Percentiles rank a stretch among this genome's conserved stretches.
phyloP scores from a whole-genome alignment of 257 asterid species.

The Solanum ossicruentum region DNA sequence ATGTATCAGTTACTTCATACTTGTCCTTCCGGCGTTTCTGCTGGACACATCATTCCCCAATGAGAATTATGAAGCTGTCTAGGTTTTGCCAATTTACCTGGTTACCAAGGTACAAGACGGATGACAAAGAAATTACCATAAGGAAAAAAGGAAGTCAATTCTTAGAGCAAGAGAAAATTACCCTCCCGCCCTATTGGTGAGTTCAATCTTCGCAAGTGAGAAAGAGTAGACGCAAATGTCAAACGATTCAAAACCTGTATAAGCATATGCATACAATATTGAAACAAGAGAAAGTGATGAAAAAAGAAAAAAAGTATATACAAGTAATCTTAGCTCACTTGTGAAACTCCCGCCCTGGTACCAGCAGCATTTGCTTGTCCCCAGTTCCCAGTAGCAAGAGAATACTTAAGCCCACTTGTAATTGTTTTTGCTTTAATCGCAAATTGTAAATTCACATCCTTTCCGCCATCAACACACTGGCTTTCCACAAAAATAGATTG shows the following conservation, averaged over 20 bases:
- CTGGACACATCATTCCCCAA: constrained; percentile 99
- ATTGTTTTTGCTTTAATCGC: constrained; percentile 97
- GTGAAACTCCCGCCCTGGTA: constrained; percentile 98
- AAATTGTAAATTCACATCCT: constrained; percentile 92
- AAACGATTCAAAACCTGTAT: constrained; percentile 86
- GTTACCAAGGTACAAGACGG: background rate
- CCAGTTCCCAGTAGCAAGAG: constrained; percentile 99
- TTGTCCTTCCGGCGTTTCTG: constrained; percentile 99
- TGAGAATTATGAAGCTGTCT: constrained; percentile 97
- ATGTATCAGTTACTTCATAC: constrained; percentile 9
- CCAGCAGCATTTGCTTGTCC: constrained; percentile 99
- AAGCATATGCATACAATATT: background rate
- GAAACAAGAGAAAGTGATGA: background rate
- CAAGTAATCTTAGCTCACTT: constrained; percentile 26
- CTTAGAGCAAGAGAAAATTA: constrained; percentile 5
- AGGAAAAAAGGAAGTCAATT: background rate
- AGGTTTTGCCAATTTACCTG: constrained; percentile 97
- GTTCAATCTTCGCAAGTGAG: constrained; percentile 86
- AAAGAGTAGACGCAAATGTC: constrained; percentile 95
- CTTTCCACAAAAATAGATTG: background rate
- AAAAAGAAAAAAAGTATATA: background rate
- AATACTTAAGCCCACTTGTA: constrained; percentile 92
- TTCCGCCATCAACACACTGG: constrained; percentile 97
- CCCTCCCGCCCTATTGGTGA: constrained; percentile 99
- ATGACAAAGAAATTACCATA: background rate